A percentile compares a stretch with the other conserved stretches of the same genome.
phyloP scores from a whole-genome alignment of 768 basidiomycete genomes.

The Mycena latifolia region DNA sequence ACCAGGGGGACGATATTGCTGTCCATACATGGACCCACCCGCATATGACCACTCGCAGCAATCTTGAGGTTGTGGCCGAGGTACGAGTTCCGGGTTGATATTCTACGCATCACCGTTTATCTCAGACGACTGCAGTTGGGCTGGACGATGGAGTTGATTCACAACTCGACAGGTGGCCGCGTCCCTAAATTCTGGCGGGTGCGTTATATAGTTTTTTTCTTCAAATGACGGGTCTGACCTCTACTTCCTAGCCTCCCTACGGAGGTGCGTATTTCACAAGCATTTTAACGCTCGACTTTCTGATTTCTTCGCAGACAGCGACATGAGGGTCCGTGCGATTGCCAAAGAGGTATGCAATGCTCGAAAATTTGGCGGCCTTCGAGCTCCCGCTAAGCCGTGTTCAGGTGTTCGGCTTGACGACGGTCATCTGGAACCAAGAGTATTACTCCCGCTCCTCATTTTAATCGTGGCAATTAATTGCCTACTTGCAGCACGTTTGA shows the following conservation, averaged over 20 bases:
- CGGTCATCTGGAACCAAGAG: slow-evolving; percentile 94
- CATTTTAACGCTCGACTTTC: neutral
- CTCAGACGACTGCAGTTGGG: slow-evolving; percentile 62
- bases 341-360: slow-evolving; percentile 71
- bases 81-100: slow-evolving; percentile 36
- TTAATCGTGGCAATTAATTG: slow-evolving; percentile 38
- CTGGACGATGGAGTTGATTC: slow-evolving; percentile 85
- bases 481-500: slow-evolving; percentile 70
- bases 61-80: slow-evolving; percentile 77
- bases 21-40: slow-evolving; percentile 82
- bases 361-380: slow-evolving; percentile 4
- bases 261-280: neutral
- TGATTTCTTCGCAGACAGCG: slow-evolving; percentile 14
- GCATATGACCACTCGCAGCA: slow-evolving; percentile 83
- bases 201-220: neutral
- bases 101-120: slow-evolving; percentile 40
- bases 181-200: slow-evolving; percentile 78
- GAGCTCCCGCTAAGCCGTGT: neutral
- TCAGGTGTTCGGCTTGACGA: slow-evolving; percentile 79
- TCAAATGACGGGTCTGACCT: neutral
- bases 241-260: slow-evolving; percentile 19
- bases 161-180: slow-evolving; percentile 84
- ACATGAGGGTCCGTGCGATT: slow-evolving; percentile 80
- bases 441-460: slow-evolving; percentile 41
- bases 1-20: slow-evolving; percentile 59